phyloP scores from a whole-genome alignment of 345 rosid species.

The Noccaea caerulescens region DNA sequence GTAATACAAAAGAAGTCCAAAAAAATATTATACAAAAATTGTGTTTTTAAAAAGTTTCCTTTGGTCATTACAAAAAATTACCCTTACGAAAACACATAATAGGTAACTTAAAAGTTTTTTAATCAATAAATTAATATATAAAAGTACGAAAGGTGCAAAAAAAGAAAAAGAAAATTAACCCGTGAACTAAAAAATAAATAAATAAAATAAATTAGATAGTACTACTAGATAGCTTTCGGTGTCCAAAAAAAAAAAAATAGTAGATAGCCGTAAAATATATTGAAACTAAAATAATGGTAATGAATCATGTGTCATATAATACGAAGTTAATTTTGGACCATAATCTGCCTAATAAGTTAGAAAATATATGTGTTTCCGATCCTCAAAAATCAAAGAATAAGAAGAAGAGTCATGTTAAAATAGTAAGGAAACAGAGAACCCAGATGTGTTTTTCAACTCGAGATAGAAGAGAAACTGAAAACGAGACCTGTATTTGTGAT shows the following conservation, averaged over 20 bases:
- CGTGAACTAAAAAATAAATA: too few relatives aligned
- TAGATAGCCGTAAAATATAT: too few relatives aligned
- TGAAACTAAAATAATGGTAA: too few relatives aligned
- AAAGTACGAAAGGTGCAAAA: neutral
- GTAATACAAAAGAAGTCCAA: neutral
- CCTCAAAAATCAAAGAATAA: neutral
- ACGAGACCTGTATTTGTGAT: slow-evolving; percentile 78
- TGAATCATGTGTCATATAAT: too few relatives aligned
- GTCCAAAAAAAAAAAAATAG: too few relatives aligned
- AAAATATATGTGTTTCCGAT: neutral
- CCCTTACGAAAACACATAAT: neutral
- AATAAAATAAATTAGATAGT: too few relatives aligned
- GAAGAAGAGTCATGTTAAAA: neutral
- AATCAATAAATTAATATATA: neutral
- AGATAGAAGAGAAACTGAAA: neutral
- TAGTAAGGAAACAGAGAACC: neutral
- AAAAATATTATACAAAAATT: neutral
- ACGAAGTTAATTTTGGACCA: too few relatives aligned
- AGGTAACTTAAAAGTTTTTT: too few relatives aligned
- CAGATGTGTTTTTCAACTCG: neutral
- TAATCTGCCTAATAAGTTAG: too few relatives aligned
- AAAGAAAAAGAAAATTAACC: too few relatives aligned
- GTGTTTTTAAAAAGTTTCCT: too few relatives aligned
- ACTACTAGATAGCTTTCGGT: too few relatives aligned
- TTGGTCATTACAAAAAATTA: neutral